Evolutionary conservation across 768 basidiomycete genomes (phyloP).

Genomic region (Gyrodon lividus): DNA sequence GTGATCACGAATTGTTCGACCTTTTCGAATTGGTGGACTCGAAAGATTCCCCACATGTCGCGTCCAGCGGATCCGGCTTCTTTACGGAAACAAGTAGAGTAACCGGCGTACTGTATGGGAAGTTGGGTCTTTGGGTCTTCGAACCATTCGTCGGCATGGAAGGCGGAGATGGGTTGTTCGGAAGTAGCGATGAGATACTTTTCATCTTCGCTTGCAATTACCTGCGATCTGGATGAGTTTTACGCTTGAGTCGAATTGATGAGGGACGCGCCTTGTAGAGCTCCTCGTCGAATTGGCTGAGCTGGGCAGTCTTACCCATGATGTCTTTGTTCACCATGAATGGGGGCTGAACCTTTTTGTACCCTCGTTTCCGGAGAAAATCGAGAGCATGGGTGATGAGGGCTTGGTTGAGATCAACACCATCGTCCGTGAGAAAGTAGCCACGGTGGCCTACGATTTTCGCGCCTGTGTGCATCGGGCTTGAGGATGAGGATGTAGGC

Average conservation of each 20-base stretch:
- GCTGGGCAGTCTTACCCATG: conserved; percentile 97
- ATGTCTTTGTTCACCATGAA: conserved; percentile 98
- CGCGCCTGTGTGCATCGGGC: conserved; percentile 51
- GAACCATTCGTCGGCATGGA: conserved; percentile 97
- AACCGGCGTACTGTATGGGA: conserved; percentile 87
- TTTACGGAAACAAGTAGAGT: conserved; percentile 97
- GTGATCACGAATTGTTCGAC: conserved; percentile 97
- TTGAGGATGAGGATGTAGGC: conserved; percentile 6
- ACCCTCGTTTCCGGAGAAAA: conserved; percentile 77
- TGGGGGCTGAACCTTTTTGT: conserved; percentile 94
- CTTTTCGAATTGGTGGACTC: conserved; percentile 99
- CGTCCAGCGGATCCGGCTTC: conserved; percentile 97
- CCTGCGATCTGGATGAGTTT: conserved; percentile 38
- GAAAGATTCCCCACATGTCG: conserved; percentile 99
- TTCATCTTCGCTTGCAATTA: conserved; percentile 87
- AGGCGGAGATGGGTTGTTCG: conserved; percentile 97
- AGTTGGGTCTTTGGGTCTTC: conserved; percentile 89
- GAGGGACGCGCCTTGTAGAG: conserved; percentile 76
- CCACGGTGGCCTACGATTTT: conserved; percentile 96
- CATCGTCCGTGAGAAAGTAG: conserved; percentile 94
- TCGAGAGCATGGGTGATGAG: conserved; percentile 93
- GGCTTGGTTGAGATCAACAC: conserved; percentile 96
- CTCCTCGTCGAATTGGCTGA: conserved; percentile 98
- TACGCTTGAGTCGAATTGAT: neutral
- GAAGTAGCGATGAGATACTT: conserved; percentile 99